Conservation (phyloP, 1,139 yeast species). For the Hansenula lynferdii region DNA sequence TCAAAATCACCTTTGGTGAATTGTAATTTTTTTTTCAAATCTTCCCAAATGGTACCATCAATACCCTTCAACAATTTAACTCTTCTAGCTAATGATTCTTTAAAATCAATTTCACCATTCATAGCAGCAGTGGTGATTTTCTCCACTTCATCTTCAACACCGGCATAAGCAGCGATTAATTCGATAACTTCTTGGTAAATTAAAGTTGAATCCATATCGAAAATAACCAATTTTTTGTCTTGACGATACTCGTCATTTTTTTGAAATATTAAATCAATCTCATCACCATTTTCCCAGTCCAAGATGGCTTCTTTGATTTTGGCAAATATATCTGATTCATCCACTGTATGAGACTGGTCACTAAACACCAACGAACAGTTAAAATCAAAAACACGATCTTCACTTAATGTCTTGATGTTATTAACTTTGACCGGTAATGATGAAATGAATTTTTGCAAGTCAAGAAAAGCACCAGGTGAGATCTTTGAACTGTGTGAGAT, state of each 20-base stretch:
- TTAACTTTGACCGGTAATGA: conserved; percentile 24
- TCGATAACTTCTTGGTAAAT: conserved; percentile 97
- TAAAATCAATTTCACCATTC: conserved; percentile 96
- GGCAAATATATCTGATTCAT: conserved; percentile 9
- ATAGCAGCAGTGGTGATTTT: conserved; percentile 90
- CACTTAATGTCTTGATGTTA: conserved; percentile 22
- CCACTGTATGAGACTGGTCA: conserved; percentile 11
- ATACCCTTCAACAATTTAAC: conserved; percentile 80
- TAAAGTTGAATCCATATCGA: conserved; percentile 97
- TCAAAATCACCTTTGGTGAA: conserved; percentile 83
- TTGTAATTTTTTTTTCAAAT: conserved; percentile 59
- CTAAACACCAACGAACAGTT: conserved; percentile 12
- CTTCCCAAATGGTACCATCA: conserved; percentile 70
- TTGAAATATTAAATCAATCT: conserved; percentile 45
- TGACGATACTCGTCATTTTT: conserved; percentile 35
- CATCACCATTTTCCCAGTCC: conserved; percentile 13
- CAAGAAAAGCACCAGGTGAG: conserved; percentile 7
- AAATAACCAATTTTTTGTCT: conserved; percentile 66
- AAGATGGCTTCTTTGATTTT: conserved; percentile 21
- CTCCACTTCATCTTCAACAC: conserved; percentile 69
- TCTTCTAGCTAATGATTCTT: conserved; percentile 70
- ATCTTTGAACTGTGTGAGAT: conserved; percentile 14
- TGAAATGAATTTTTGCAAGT: conserved; percentile 21
- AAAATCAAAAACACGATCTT: conserved; percentile 29
- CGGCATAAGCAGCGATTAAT: conserved; percentile 85